A percentile compares a stretch with the other conserved stretches of the same genome.
Evolutionary conservation across 164 flowering plant species (phyloP).

Genomic region (Warburgia ugandensis): DNA sequence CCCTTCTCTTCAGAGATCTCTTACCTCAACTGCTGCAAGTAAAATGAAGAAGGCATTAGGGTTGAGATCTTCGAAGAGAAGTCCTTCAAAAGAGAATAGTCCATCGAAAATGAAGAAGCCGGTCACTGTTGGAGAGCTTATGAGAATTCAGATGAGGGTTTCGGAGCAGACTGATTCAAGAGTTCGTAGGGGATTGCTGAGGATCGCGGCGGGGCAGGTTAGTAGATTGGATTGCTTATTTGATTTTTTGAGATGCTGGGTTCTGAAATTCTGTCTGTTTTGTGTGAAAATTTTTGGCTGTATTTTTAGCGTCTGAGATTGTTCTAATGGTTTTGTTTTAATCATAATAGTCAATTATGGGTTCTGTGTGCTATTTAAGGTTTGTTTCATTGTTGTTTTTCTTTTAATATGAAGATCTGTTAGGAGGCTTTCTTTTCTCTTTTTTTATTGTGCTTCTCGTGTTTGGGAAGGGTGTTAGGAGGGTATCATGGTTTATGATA

Average conservation of each 20-base stretch:
- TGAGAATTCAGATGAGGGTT: constrained; percentile 82
- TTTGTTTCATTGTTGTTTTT: no score
- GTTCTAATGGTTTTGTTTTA: no score
- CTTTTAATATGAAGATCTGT: no score
- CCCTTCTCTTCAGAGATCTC: constrained; percentile 50
- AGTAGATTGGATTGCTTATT: neutral
- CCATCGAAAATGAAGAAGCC: constrained; percentile 32
- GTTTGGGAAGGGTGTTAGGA: no score
- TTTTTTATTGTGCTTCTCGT: no score
- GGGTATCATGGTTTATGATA: no score
- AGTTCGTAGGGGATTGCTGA: constrained; percentile 58
- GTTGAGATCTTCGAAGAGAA: constrained; percentile 25
- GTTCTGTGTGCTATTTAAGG: no score
- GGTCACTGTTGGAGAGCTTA: constrained; percentile 56
- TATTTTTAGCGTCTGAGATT: no score
- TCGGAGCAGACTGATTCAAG: constrained; percentile 75
- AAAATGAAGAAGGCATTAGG: constrained; percentile 78
- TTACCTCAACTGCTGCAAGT: constrained; percentile 67
- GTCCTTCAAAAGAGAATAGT: constrained; percentile 21
- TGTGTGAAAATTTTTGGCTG: no score
- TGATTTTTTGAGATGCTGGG: neutral
- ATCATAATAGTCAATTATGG: no score
- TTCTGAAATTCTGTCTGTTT: no score
- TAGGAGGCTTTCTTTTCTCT: no score
- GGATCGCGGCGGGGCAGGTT: constrained; percentile 85